These are phyloP conservation scores for Ottelia alismoides DNA, from an alignment of 106 monocot species.

Conservation along the genomic window DNA sequence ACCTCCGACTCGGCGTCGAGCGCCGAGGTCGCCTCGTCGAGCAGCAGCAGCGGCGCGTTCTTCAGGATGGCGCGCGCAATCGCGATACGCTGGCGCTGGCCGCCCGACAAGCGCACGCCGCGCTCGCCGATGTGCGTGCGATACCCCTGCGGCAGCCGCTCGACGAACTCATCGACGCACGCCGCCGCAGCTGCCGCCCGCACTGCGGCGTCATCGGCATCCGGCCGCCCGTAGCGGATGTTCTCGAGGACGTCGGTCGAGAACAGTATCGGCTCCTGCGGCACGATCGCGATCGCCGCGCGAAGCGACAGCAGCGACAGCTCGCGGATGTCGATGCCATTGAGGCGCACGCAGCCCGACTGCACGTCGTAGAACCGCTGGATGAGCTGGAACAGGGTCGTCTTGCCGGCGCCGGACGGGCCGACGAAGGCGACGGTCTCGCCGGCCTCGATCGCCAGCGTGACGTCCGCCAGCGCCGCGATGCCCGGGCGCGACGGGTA, in stretches of 20 bases:
- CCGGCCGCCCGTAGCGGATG: constrained; percentile 73
- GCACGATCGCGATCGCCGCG: constrained; percentile 59
- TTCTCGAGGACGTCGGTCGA: constrained; percentile 72
- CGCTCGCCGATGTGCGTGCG: constrained; percentile 26
- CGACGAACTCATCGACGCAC: constrained; percentile 57
- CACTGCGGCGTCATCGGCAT: constrained; percentile 43
- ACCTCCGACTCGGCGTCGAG: constrained; percentile 14
- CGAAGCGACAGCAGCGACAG: constrained; percentile 58
- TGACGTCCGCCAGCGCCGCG: too few species aligned
- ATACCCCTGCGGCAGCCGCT: constrained; percentile 55
- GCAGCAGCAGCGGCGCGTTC: constrained; percentile 10
- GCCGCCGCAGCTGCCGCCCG: constrained; percentile 59
- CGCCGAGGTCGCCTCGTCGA: constrained; percentile 18
- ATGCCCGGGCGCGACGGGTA: too few species aligned
- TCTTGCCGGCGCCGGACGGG: constrained; percentile 84
- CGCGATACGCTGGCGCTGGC: constrained; percentile 16
- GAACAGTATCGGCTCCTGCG: constrained; percentile 82
- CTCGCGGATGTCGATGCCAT: constrained; percentile 72
- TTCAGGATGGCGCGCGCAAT: constrained; percentile 19
- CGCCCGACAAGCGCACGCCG: constrained; percentile 17
- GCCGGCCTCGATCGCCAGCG: constrained; percentile 6
- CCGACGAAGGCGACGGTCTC: constrained; percentile 38
- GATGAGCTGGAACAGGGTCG: constrained; percentile 60
- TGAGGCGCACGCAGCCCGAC: constrained; percentile 64
- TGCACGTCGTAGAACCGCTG: constrained; percentile 86